These are phyloP conservation scores for Talaromyces rugulosus DNA, from an alignment of 2,329 filamentous ascomycete genomes.

Conservation along the genomic window DNA sequence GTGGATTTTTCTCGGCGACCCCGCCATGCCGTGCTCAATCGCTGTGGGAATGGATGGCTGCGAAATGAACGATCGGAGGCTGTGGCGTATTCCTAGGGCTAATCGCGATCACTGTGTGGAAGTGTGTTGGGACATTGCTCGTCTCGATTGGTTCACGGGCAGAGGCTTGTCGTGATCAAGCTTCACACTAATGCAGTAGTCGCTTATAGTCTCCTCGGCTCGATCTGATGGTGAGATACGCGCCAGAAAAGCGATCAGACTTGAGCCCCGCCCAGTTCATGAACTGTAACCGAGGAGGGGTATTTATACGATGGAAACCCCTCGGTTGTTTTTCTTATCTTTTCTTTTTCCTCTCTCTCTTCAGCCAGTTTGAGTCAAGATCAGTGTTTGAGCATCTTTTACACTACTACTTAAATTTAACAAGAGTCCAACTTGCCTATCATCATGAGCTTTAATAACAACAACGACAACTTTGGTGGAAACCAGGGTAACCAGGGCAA, in stretches of 20 bases:
- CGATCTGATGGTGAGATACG: background rate
- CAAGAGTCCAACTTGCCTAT: background rate
- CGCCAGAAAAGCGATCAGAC: background rate
- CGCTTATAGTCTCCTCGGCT: background rate
- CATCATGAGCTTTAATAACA: background rate
- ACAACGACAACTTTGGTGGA: background rate
- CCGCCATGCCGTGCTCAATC: background rate
- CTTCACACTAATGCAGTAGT: background rate
- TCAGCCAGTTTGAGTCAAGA: background rate
- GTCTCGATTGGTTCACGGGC: background rate
- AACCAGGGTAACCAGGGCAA: background rate
- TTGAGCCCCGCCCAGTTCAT: background rate
- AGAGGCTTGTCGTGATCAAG: background rate
- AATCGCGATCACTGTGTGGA: background rate
- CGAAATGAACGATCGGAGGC: background rate
- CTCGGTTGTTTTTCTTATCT: background rate
- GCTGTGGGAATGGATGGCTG: background rate
- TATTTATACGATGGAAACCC: background rate
- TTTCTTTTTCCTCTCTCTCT: background rate
- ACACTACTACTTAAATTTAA: background rate
- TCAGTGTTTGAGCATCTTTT: background rate
- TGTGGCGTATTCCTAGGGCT: background rate
- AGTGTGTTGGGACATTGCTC: background rate
- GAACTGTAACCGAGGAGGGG: background rate
- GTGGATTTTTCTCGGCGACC: background rate